Evolutionary conservation across 345 rosid genomes (phyloP).

Genomic region (Capsella bursapastoris): DNA sequence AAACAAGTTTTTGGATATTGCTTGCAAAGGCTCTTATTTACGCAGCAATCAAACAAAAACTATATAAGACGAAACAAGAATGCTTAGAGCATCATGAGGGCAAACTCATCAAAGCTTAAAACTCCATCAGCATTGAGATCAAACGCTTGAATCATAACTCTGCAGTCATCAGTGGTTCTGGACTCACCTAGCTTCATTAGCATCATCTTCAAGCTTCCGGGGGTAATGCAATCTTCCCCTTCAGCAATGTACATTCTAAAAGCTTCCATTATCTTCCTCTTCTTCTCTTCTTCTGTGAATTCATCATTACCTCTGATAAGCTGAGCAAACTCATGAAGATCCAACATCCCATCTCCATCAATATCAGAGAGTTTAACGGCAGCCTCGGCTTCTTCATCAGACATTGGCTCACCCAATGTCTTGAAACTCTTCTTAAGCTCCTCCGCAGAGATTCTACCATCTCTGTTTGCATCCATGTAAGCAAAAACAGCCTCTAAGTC

Average conservation of each 20-base stretch:
- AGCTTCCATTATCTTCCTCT: conserved; percentile 54
- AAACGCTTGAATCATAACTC: conserved; percentile 60
- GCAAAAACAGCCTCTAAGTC: conserved; percentile 53
- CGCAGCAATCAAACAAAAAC: conserved; percentile 13
- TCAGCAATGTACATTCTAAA: conserved; percentile 62
- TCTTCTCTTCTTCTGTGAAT: conserved; percentile 50
- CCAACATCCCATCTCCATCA: conserved; percentile 68
- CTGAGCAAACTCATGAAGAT: conserved; percentile 59
- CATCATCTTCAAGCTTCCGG: conserved; percentile 64
- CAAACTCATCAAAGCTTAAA: conserved; percentile 71
- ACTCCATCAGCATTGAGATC: conserved; percentile 78
- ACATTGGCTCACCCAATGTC: conserved; percentile 53
- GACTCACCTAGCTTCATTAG: conserved; percentile 58
- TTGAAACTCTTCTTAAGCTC: conserved; percentile 61
- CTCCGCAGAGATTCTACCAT: conserved; percentile 59
- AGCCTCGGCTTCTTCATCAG: conserved; percentile 58
- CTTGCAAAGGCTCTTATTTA: conserved; percentile 18
- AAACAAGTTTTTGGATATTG: conserved; percentile 12
- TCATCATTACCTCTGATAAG: conserved; percentile 51
- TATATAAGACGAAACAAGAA: conserved; percentile 1
- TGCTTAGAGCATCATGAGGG: conserved; percentile 59
- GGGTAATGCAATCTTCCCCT: conserved; percentile 62
- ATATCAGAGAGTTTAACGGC: conserved; percentile 57
- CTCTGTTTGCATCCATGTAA: conserved; percentile 63
- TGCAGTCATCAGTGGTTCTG: conserved; percentile 57